Conservation (phyloP, 257 asterid genomes). For the Fraxinus quadrangulata region DNA sequence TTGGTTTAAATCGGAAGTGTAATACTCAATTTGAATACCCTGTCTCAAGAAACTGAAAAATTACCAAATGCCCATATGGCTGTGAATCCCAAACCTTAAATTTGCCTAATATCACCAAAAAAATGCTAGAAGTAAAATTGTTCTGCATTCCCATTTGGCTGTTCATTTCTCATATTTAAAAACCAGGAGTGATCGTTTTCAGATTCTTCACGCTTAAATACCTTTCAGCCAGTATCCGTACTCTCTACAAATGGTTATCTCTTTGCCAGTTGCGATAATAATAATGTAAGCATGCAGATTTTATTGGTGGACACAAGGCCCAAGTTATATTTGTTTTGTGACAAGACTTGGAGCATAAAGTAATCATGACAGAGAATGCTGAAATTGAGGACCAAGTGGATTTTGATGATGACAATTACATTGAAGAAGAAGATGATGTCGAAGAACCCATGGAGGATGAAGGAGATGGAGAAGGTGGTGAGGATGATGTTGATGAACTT, state of each 20-base stretch:
- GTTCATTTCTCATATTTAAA: conserved; percentile 34
- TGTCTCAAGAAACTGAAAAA: not conserved
- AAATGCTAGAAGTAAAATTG: not conserved
- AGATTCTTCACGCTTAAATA: conserved; percentile 34
- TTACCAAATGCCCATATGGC: not conserved
- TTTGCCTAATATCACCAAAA: not conserved
- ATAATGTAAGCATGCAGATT: conserved; percentile 61
- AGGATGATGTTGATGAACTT: conserved; percentile 62
- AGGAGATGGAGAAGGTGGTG: conserved; percentile 63
- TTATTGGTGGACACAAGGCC: conserved; percentile 41
- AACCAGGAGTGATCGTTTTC: conserved; percentile 33
- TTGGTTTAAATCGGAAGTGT: not conserved
- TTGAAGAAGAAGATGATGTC: conserved; percentile 66
- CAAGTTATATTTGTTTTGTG: conserved; percentile 47
- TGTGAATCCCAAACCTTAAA: not conserved
- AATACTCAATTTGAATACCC: not conserved
- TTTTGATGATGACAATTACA: conserved; percentile 88
- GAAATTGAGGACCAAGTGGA: conserved; percentile 93
- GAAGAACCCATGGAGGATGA: conserved; percentile 88
- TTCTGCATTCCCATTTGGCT: conserved; percentile 17
- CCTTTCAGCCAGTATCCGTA: conserved; percentile 45
- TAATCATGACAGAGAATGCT: conserved; percentile 77
- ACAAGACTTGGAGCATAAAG: conserved; percentile 37
- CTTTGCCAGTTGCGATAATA: conserved; percentile 39
- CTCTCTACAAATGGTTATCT: conserved; percentile 40